These are phyloP conservation scores for Aegilops longissima DNA, from an alignment of 176 grass and related monocot genomes.

Conservation along the genomic window DNA sequence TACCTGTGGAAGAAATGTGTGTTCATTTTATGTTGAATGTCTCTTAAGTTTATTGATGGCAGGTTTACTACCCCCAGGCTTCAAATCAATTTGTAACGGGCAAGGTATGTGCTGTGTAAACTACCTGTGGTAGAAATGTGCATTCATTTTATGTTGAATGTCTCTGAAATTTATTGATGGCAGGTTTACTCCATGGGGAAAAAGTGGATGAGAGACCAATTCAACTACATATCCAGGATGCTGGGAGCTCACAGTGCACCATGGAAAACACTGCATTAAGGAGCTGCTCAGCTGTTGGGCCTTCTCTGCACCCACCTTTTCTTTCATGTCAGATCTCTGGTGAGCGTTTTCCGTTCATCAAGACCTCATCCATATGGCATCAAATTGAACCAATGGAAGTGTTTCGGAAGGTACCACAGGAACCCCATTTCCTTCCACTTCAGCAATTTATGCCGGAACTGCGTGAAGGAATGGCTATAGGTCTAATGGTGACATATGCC, in stretches of 20 bases:
- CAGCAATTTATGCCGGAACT: slow-evolving; percentile 19
- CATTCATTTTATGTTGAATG: slow-evolving; percentile 1
- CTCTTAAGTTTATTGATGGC: background rate
- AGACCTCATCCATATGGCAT: slow-evolving; percentile 51
- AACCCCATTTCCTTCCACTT: slow-evolving; percentile 65
- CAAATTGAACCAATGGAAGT: slow-evolving; percentile 43
- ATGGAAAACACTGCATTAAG: background rate
- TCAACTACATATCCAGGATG: background rate
- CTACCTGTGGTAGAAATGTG: background rate
- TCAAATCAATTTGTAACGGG: slow-evolving; percentile 13
- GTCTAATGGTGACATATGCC: slow-evolving; percentile 52
- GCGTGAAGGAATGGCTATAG: slow-evolving; percentile 72
- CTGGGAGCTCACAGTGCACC: background rate
- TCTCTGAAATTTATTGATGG: slow-evolving; percentile 1
- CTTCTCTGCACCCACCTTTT: slow-evolving; percentile 1
- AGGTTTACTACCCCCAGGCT: background rate
- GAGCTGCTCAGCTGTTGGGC: slow-evolving; percentile 16
- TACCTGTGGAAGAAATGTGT: background rate
- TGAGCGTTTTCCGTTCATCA: slow-evolving; percentile 31
- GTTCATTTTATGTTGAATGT: slow-evolving; percentile 8
- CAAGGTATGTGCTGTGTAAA: slow-evolving; percentile 16
- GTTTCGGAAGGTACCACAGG: slow-evolving; percentile 42
- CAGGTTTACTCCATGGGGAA: background rate
- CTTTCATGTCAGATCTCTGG: background rate
- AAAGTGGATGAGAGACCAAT: slow-evolving; percentile 16